Base-by-base conservation (phyloP, 202 grass and related monocot genomes). In the Brachypodium distachyon region DNA sequence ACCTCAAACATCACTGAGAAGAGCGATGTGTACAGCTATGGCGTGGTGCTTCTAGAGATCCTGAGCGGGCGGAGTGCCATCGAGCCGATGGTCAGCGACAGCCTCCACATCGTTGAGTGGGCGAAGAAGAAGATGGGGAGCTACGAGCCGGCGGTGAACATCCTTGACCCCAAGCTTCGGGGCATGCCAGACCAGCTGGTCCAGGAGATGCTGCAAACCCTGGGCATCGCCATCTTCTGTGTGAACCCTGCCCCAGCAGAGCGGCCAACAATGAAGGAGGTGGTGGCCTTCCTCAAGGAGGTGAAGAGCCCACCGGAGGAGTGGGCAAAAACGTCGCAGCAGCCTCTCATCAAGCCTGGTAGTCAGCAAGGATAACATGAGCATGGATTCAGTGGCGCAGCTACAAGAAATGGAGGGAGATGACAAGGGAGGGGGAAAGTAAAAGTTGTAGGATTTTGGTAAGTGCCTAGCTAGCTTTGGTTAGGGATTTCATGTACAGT, bases 71-170 rank as follows among this genome's bases (percentile, higher is more conserved):
- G 89, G 14, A 90, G 89, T 11, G 96, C 87, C n/a, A 85, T 99
- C 4, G 96, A 99, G 64, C 78, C 89, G 4, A 80, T 77, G 83
- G 71, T 81, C 0, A 82, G 82, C 0, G 85, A 89, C 2, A 83
- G 89, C 61, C 89, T 95, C 28, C 96, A 99, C 87, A 99, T 99
- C 56, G 92, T 99, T 52, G 96, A 99, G 42, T 99, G 96, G 92
- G 96, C 89, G 33, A 95, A 86, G 85, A 95, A 90, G 77, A 95
- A 99, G 73, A 99, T 99, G 89, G 89, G 91, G 42, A 95, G 92
- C 85, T 92, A 88, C 16, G 96, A 96, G 78, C 92, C 96, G 0
- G 55, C 87, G 0, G 73, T 90, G 56, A 95, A 85, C 77, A 77
- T 99, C 21, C 85, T 99, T 23, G 92, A 99, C 74, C 80, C 92